Evolutionary conservation across 257 asterid genomes (phyloP), one percentile per base, ranked within the genome.

Genomic region (Penstemon eatonii): DNA sequence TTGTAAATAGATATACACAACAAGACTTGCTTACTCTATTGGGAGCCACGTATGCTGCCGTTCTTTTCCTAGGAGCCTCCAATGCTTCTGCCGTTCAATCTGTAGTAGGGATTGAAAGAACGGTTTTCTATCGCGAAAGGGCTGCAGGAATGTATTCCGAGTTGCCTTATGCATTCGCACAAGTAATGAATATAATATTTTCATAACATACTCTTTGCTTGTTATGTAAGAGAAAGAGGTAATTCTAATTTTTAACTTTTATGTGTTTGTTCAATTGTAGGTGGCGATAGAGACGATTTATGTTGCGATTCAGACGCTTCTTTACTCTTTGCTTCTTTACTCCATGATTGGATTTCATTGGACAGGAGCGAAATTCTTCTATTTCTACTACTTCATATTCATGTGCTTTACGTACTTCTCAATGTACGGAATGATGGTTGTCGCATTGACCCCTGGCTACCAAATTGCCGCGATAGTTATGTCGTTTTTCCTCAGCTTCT

Each of bases 131-230:
- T 64, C 94, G 97, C 0, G 97, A 90, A 75, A 80, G 91, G 75
- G 96, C 96, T 13, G 97, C 97, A 37, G 97, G 97, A 69, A 87
- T 87, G 96, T 90, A 86, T 69, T 90, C 97, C 1, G 96, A 83
- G 76, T 66, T 90, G 43, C 97, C 97, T 0, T 90, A 87, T 55
- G 96, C 97, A 12, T 90, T 90, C 66, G 87, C 97, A 8, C 97
- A 90, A 92, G 97, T 90, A 74, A 45, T 25, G 50, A n/a, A 43
- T 8, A 25, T 25, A 25, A 25, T 2, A 25, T 25, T 52, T 8
- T n/a, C 10, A 10, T 18, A 5, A 8, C 9, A 47, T 10, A 7
- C 18, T 60, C 6, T 3, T 0, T 43, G 13, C 19, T 18, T 36
- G 60, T 63, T 5, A 39, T 63, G 56, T 72, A 46, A 46, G 8